These are phyloP conservation scores for Protomyces macrosporus DNA, from an alignment of 1,139 yeast species.

Conservation along the genomic window DNA sequence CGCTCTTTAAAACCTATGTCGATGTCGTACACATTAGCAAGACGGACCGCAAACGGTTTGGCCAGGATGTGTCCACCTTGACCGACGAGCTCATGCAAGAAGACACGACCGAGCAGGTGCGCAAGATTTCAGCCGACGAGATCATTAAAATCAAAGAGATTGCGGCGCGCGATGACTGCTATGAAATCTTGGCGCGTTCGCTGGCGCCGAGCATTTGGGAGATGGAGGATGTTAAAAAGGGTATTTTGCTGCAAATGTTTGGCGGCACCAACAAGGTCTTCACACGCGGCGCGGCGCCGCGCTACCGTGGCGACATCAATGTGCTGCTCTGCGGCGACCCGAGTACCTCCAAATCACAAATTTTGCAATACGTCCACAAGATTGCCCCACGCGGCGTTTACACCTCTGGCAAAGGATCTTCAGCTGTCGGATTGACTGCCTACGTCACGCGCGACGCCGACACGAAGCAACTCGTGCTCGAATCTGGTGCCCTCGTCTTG, in stretches of 20 bases:
- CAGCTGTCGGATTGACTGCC: conserved; percentile 98
- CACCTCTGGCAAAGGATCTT: conserved; percentile 97
- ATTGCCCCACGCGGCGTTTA: conserved; percentile 97
- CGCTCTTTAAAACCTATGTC: conserved; percentile 81
- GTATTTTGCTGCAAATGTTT: conserved; percentile 81
- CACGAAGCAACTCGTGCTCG: conserved; percentile 85
- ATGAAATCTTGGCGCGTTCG: conserved; percentile 83
- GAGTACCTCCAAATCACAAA: conserved; percentile 91
- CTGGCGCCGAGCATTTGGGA: conserved; percentile 94
- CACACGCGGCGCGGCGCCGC: conserved; percentile 71
- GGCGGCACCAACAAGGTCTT: conserved; percentile 93
- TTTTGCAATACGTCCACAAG: conserved; percentile 84
- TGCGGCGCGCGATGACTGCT: conserved; percentile 67
- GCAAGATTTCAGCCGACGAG: conserved; percentile 65
- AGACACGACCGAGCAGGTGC: conserved; percentile 54
- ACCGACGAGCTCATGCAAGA: conserved; percentile 52
- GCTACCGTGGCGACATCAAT: conserved; percentile 93
- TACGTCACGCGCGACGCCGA: conserved; percentile 92
- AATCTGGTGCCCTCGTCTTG: conserved; percentile 91
- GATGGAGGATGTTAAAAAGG: conserved; percentile 94
- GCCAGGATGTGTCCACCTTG: conserved; percentile 67
- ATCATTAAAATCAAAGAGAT: conserved; percentile 56
- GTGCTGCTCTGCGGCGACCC: conserved; percentile 95
- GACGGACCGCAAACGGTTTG: conserved; percentile 74
- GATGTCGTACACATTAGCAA: conserved; percentile 92